A percentile compares a stretch with the other conserved stretches of the same genome.
These are phyloP conservation scores for Diaporthe longicolla DNA, from an alignment of 2,329 filamentous ascomycete genomes.

Conservation along the genomic window DNA sequence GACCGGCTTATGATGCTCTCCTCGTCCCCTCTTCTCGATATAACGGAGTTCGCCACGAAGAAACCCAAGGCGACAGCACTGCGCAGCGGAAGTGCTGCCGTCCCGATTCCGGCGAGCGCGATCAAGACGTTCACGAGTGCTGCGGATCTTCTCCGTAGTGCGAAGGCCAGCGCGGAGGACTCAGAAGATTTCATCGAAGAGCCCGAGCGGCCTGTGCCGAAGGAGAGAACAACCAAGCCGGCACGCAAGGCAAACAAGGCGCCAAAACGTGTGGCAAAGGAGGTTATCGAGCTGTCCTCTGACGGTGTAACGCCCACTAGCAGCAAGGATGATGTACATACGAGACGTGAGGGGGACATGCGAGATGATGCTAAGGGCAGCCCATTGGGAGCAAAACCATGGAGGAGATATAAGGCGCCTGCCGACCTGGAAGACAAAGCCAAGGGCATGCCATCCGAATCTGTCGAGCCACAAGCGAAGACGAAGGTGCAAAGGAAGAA, in stretches of 20 bases:
- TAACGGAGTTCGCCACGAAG: conserved; percentile 63
- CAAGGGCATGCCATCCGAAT: not conserved
- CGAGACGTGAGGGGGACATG: conserved; percentile 38
- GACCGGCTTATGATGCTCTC: conserved; percentile 55
- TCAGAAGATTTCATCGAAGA: conserved; percentile 35
- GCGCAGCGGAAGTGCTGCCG: conserved; percentile 54
- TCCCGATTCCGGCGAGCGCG: conserved; percentile 55
- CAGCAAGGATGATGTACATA: conserved; percentile 9
- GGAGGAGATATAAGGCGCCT: conserved; percentile 53
- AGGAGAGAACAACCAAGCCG: conserved; percentile 6
- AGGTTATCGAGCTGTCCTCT: conserved; percentile 42
- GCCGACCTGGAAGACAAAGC: not conserved
- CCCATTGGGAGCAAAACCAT: conserved; percentile 51
- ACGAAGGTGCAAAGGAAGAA: conserved; percentile 47
- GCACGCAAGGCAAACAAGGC: conserved; percentile 30
- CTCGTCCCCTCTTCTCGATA: conserved; percentile 69
- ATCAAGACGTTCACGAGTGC: conserved; percentile 59
- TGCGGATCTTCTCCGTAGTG: conserved; percentile 54
- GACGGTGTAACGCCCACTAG: conserved; percentile 32
- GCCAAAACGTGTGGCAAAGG: conserved; percentile 36
- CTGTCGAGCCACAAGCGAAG: conserved; percentile 47
- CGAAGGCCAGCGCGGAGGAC: conserved; percentile 45
- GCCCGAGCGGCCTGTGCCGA: not conserved
- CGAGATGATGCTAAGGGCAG: conserved; percentile 29
- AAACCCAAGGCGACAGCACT: conserved; percentile 51